phyloP scores from a whole-genome alignment of 2,329 filamentous ascomycete genomes.

The Chrysoporthe deuterocubensis region DNA sequence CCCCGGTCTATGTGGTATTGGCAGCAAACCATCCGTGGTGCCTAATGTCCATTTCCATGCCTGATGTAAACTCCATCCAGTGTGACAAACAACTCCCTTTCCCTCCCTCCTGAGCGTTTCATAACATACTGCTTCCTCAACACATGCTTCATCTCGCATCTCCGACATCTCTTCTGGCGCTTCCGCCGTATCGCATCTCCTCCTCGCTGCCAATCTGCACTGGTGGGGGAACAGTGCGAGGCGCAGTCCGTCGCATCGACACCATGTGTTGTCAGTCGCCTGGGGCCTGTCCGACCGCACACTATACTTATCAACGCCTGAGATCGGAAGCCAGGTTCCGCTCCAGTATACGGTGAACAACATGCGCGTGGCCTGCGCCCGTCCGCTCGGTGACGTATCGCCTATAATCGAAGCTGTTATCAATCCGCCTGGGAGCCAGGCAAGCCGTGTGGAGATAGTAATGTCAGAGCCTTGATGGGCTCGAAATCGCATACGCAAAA shows the following conservation, averaged over 20 bases:
- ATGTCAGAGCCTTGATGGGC: not conserved
- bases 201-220: not conserved
- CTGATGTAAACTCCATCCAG: constrained; percentile 18
- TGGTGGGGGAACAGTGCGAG: not conserved
- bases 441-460: too few relatives aligned
- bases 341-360: constrained; percentile 2
- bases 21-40: constrained; percentile 16
- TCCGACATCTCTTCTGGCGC: not conserved
- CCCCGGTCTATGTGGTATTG: constrained; percentile 22
- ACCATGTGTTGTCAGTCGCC: not conserved
- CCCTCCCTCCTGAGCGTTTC: not conserved
- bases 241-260: not conserved
- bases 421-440: not conserved
- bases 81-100: not conserved
- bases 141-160: not conserved
- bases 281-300: not conserved
- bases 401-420: not conserved
- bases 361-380: constrained; percentile 2
- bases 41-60: constrained; percentile 15
- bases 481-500: constrained; percentile 7
- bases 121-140: not conserved
- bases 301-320: not conserved
- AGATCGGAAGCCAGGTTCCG: not conserved
- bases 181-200: not conserved
- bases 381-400: not conserved